Percentiles rank a stretch among this genome's conserved stretches.
phyloP scores from a whole-genome alignment of 768 basidiomycete genomes.

The Mrakia blollopis region DNA sequence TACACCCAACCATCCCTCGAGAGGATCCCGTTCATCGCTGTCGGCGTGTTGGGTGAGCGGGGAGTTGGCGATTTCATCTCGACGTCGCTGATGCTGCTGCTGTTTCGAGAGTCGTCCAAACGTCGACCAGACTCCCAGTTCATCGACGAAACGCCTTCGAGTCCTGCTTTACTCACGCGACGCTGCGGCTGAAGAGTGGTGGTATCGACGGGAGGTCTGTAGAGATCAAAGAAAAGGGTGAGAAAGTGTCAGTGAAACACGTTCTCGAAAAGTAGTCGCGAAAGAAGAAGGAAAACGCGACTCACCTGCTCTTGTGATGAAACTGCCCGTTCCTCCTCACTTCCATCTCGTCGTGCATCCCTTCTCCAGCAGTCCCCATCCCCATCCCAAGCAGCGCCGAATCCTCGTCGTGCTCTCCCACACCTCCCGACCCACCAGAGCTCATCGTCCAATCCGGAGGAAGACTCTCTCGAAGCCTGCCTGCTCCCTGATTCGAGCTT shows the following conservation, averaged over 20 bases:
- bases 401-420: constrained; percentile 44
- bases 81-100: background rate
- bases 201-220: constrained; percentile 73
- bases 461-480: background rate
- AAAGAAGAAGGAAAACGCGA: background rate
- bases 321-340: constrained; percentile 84
- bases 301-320: constrained; percentile 65
- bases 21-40: background rate
- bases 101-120: background rate
- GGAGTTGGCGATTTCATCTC: constrained; percentile 6
- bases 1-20: background rate
- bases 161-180: constrained; percentile 85
- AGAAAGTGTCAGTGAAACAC: background rate
- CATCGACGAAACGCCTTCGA: constrained; percentile 51
- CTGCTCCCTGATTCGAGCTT: constrained; percentile 8
- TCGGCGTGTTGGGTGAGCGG: background rate
- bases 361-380: constrained; percentile 3
- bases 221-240: background rate
- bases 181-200: constrained; percentile 82
- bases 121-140: constrained; percentile 3
- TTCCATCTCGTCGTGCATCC: constrained; percentile 72
- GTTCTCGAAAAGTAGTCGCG: background rate
- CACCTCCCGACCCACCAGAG: constrained; percentile 25
- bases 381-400: background rate
- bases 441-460: constrained; percentile 20